Conservation (phyloP, 2,329 filamentous ascomycete genomes). For the Sarocladiaceae sp. region DNA sequence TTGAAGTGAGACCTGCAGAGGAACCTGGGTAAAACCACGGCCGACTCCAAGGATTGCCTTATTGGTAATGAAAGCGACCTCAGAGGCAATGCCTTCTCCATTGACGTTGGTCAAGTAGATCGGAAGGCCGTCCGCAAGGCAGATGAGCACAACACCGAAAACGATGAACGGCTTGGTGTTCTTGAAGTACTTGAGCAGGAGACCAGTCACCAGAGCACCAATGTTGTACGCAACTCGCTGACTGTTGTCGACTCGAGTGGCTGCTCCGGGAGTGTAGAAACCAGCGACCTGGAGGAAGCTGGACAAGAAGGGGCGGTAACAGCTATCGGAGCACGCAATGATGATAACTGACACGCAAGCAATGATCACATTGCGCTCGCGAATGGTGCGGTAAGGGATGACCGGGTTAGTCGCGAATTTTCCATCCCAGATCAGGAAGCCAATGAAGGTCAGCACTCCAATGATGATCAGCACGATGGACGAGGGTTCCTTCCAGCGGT, state of each 20-base stretch:
- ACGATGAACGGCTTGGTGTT: constrained; percentile 28
- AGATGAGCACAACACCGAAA: constrained; percentile 25
- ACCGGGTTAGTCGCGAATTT: constrained; percentile 32
- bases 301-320: constrained; percentile 35
- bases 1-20: constrained; percentile 28
- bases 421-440: constrained; percentile 31
- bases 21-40: constrained; percentile 28
- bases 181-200: constrained; percentile 32
- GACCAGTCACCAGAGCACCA: constrained; percentile 26
- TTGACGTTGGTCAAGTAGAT: constrained; percentile 24
- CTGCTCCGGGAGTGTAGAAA: constrained; percentile 27
- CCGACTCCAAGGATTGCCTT: constrained; percentile 30
- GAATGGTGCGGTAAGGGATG: constrained; percentile 33
- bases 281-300: constrained; percentile 36
- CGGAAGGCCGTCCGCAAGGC: constrained; percentile 29
- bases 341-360: constrained; percentile 31
- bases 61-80: constrained; percentile 28
- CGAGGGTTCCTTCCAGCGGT: constrained; percentile 24
- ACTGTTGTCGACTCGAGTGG: constrained; percentile 31
- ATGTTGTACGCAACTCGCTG: constrained; percentile 32
- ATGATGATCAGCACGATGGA: constrained; percentile 33
- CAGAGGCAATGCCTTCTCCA: constrained; percentile 21
- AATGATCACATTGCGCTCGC: constrained; percentile 30
- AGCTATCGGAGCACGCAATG: constrained; percentile 32
- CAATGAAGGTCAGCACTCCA: constrained; percentile 19